Base-by-base conservation (phyloP, 2,329 filamentous ascomycete genomes). In the Metarhizium anisopliae region DNA sequence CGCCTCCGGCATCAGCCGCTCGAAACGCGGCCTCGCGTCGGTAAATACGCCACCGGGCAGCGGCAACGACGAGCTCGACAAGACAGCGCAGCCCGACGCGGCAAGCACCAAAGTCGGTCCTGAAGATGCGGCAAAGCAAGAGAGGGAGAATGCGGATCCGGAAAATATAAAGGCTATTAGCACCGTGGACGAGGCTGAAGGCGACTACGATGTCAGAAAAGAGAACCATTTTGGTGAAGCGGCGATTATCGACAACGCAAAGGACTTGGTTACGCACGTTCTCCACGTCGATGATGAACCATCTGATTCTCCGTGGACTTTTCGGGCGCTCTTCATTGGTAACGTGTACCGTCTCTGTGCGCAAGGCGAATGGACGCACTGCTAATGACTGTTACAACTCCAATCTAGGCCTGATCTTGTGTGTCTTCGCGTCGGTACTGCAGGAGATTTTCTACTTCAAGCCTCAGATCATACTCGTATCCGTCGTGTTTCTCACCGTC, bases 401-500 rank as follows among this genome's bases (percentile, higher is more conserved):
- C 30, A 29, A 29, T 20, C 30, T n/a, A 30, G 45, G 32, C 10
- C 16, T 43, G 16, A 13, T 30, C 18, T 49, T 38, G 50, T 51
- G 51, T n/a, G 14, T 56, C 2, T 65, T 64, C 47, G 63, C 59
- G 18, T 60, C 51, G 7, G 59, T 64, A 14, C 25, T 65, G 6
- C 57, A 64, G 29, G 58, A 60, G 29, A 65, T 65, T 36, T 59
- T 61, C 54, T 65, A 62, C 59, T 65, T 65, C 54, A 62, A 62
- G 16, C 63, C 63, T 1, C 59, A 62, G 6, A 56, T 59, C 14
- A 56, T 65, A 2, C 58, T 63, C 11, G 63, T 65, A 2, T 63
- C 63, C 11, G 56, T 60, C 14, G 59, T 64, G 42, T 65, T 65
- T 59, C 47, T 65, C 4, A 60, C 63, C 4, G 56, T 65, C 36